Conservation (phyloP, 352 stramenopile genomes). For the Aphanomyces invadans region DNA sequence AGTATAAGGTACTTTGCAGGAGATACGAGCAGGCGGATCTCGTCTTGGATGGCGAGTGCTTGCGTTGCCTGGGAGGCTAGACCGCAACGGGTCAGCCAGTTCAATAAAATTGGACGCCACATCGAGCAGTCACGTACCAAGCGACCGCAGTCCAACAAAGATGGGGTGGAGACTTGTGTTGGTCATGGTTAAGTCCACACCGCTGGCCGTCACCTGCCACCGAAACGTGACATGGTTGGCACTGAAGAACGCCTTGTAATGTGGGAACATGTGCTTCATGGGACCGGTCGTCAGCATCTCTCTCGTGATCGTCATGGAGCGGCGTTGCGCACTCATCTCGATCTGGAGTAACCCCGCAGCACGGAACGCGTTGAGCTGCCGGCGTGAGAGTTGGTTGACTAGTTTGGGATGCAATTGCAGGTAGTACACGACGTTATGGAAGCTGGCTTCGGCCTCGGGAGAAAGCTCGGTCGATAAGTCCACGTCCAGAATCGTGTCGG, state of each 20-base stretch:
- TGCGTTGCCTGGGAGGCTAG: background rate
- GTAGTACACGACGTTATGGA: conserved; percentile 11
- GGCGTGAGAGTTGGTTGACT: background rate
- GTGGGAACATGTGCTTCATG: conserved; percentile 4
- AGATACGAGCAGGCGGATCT: conserved; percentile 6
- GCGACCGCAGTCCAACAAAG: background rate
- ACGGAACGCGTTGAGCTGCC: conserved; percentile 15
- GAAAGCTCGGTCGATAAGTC: background rate
- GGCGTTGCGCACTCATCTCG: background rate
- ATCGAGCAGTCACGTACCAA: background rate
- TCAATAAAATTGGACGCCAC: too few relatives aligned
- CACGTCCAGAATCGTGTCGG: background rate
- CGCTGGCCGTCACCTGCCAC: background rate
- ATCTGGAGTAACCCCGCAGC: conserved; percentile 17
- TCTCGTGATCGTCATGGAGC: conserved; percentile 5
- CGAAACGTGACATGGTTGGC: conserved; percentile 8
- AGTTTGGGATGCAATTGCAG: conserved; percentile 9
- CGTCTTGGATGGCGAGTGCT: background rate
- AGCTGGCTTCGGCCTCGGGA: background rate
- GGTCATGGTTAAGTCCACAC: conserved; percentile 3
- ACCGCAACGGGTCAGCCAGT: background rate
- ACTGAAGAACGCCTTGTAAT: conserved; percentile 19
- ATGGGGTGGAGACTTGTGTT: conserved; percentile 11
- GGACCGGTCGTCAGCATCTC: conserved; percentile 12
- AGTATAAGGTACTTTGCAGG: background rate